phyloP scores from a whole-genome alignment of 2,329 filamentous ascomycete species.

The Daldinia eschscholtzii region DNA sequence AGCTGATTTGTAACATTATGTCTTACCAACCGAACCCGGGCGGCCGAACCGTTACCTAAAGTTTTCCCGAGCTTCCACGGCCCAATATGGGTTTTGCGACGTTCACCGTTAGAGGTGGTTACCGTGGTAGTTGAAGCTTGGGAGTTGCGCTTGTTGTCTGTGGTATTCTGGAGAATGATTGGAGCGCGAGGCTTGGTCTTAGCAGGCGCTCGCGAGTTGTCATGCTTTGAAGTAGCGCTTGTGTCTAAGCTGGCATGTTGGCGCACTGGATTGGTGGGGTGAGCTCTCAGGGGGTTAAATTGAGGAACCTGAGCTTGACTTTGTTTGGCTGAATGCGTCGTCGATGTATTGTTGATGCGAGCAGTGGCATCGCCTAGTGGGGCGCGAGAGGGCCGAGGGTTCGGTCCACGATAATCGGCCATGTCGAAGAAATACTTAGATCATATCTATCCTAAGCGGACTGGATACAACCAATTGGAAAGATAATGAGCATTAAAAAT shows the following conservation, averaged over 20 bases:
- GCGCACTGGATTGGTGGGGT: conserved; percentile 34
- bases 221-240: conserved; percentile 21
- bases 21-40: conserved; percentile 85
- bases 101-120: conserved; percentile 54
- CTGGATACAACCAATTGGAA: conserved; percentile 11
- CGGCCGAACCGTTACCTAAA: conserved; percentile 89
- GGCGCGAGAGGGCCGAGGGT: conserved; percentile 43
- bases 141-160: conserved; percentile 46
- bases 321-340: conserved; percentile 39
- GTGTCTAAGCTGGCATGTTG: conserved; percentile 23
- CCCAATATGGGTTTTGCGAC: conserved; percentile 82
- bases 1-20: conserved; percentile 82
- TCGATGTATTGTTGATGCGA: conserved; percentile 47
- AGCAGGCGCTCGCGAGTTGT: background rate
- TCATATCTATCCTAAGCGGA: conserved; percentile 33
- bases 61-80: conserved; percentile 94
- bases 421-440: conserved; percentile 40
- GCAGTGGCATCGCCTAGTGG: conserved; percentile 52
- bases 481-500: conserved; percentile 12
- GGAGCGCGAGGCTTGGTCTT: conserved; percentile 13
- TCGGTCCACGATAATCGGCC: conserved; percentile 41
- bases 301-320: conserved; percentile 27
- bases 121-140: conserved; percentile 48
- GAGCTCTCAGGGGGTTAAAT: conserved; percentile 45
- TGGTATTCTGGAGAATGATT: conserved; percentile 27